These are phyloP conservation scores for Colletotrichum sp. DNA, from an alignment of 2,329 filamentous ascomycete species.

Conservation along the genomic window DNA sequence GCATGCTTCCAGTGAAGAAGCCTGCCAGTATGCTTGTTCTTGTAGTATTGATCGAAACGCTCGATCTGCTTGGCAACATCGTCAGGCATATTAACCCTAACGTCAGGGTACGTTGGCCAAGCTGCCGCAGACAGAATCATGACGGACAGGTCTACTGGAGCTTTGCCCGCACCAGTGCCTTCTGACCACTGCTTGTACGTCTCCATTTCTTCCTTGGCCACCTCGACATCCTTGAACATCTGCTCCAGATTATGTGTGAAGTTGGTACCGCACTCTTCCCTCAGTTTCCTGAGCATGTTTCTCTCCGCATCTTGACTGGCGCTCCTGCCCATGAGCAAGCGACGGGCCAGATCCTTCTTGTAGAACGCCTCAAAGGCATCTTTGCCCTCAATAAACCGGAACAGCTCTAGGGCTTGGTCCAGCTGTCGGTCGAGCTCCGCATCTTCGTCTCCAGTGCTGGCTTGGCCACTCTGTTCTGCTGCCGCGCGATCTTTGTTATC, in stretches of 20 bases:
- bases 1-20: slow-evolving; percentile 91
- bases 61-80: slow-evolving; percentile 78
- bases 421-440: slow-evolving; percentile 90
- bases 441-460: slow-evolving; percentile 82
- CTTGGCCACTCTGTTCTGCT: slow-evolving; percentile 65
- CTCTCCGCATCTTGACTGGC: slow-evolving; percentile 94
- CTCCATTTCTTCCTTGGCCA: slow-evolving; percentile 91
- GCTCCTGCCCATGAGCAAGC: slow-evolving; percentile 88
- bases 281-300: slow-evolving; percentile 91
- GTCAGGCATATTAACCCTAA: slow-evolving; percentile 72
- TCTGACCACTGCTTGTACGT: slow-evolving; percentile 72
- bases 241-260: slow-evolving; percentile 98
- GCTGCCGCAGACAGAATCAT: slow-evolving; percentile 89
- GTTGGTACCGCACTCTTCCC: slow-evolving; percentile 88
- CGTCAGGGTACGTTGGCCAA: slow-evolving; percentile 90
- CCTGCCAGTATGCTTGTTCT: slow-evolving; percentile 85
- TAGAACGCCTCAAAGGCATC: slow-evolving; percentile 99
- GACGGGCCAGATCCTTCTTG: slow-evolving; percentile 92
- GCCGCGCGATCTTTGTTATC: slow-evolving; percentile 61
- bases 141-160: slow-evolving; percentile 76
- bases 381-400: slow-evolving; percentile 96
- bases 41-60: slow-evolving; percentile 85
- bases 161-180: slow-evolving; percentile 33
- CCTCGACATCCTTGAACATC: slow-evolving; percentile 99
- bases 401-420: slow-evolving; percentile 90